Conservation (phyloP, 176 grass and related monocot genomes). For the Eragrostis curvula region DNA sequence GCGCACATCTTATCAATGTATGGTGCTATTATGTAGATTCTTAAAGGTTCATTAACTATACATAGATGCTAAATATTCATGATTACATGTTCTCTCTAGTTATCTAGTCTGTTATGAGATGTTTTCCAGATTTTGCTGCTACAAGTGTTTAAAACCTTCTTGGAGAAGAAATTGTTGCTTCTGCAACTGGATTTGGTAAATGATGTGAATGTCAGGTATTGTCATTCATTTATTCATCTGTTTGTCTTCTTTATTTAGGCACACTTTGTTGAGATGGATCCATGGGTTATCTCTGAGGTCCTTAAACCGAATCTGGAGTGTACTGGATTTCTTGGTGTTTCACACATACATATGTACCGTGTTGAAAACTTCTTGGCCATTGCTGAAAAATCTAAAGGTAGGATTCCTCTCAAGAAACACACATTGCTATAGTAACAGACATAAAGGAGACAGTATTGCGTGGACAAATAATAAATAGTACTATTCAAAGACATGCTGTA, state of each 20-base stretch:
- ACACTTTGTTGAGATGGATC: conserved; percentile 98
- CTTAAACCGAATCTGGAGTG: conserved; percentile 78
- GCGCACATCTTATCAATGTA: neutral
- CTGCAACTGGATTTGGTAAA: conserved; percentile 18
- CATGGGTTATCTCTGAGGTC: conserved; percentile 88
- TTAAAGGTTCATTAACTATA: neutral
- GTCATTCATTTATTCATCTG: neutral
- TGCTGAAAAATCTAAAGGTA: conserved; percentile 77
- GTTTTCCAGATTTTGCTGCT: conserved; percentile 13
- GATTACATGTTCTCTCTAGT: neutral
- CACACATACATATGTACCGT: conserved; percentile 78
- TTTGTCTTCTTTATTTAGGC: conserved; percentile 52
- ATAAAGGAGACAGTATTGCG: neutral
- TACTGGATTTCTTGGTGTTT: conserved; percentile 88
- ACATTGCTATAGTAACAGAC: neutral
- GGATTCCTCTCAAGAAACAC: neutral
- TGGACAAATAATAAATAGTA: neutral
- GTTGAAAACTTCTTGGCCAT: conserved; percentile 84
- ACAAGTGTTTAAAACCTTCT: conserved; percentile 18
- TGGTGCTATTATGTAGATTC: neutral
- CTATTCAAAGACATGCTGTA: neutral
- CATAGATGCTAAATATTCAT: neutral
- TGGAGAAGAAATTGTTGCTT: neutral
- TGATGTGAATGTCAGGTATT: conserved; percentile 9
- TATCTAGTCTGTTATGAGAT: conserved; percentile 25